Evolutionary conservation across 352 stramenopile species (phyloP), one percentile per base, ranked within the genome.

Genomic region (Phytophthora cryptogea): DNA sequence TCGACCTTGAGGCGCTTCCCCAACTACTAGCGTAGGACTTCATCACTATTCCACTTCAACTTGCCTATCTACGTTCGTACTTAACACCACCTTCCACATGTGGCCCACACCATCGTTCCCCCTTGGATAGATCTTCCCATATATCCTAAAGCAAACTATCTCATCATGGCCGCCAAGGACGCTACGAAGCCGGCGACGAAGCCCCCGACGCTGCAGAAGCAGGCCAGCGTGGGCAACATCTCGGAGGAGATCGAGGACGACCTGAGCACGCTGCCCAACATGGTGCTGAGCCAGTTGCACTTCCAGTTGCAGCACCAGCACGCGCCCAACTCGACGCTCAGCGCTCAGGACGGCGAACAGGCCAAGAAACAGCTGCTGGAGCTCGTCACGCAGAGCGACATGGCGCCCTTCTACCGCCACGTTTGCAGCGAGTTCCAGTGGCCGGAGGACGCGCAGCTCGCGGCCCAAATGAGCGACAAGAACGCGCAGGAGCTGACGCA

Each of bases 181-280:
- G n/a, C 36, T 48, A 72, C 67, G 47, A 35, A 51, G 30, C 30
- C 58, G 8, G 68, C 72, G 53, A 43, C 28, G 28, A 23, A 23
- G 20, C 20, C 1, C 20, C 45, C 58, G 31, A 30, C 40, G 68
- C 68, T 81, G 14, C 78, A 88, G 68, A 92, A 92, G 55, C 83
- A 93, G 72, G 72, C 80, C 43, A 91, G 78, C 66, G 59, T 81
- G 41, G 84, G 84, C 23, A 92, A 93, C 64, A 90, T 95, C 63
- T 93, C 86, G 47, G 84, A 93, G 54, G 84, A 95, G 71, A 90
- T 95, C 47, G 84, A 93, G 59, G 83, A 94, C 54, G 83, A 83
- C 31, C 78, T 94, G 27, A 78, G 73, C 52, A 88, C 81, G 42
- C 70, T 95, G 33, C 83, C 84, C 8, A 78, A 93, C 69, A 95